A percentile compares a stretch with the other conserved stretches of the same genome.
Evolutionary conservation across 495 filamentous ascomycete genomes (phyloP).

Genomic region (Podospora sp.): DNA sequence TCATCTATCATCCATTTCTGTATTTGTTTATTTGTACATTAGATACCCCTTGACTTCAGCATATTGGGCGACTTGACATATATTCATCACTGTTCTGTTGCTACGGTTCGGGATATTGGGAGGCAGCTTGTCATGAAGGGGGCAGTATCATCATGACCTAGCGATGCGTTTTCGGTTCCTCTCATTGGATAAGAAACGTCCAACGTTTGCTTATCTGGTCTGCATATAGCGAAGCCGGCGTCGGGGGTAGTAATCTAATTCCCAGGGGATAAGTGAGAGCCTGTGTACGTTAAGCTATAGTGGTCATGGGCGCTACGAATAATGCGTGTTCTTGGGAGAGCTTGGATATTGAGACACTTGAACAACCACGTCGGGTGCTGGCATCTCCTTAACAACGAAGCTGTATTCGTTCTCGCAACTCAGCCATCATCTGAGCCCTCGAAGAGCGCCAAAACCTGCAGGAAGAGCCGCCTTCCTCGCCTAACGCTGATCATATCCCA

Average conservation of each 20-base stretch:
- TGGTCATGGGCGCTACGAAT: background rate
- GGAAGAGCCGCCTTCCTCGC: no score
- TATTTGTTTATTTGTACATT: constrained; percentile 20
- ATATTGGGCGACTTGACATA: background rate
- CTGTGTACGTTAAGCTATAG: background rate
- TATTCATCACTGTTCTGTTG: background rate
- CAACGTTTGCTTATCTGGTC: background rate
- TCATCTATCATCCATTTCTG: background rate
- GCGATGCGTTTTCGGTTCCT: background rate
- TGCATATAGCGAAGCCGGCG: background rate
- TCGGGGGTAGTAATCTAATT: background rate
- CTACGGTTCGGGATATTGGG: background rate
- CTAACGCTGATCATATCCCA: background rate
- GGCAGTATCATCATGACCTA: background rate
- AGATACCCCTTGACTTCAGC: constrained; percentile 20
- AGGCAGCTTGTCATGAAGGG: background rate
- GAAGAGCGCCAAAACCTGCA: no score
- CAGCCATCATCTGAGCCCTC: no score
- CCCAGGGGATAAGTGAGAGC: background rate
- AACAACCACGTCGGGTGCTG: no score
- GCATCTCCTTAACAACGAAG: no score
- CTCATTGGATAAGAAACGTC: background rate
- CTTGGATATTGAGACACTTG: no score
- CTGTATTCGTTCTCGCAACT: no score
- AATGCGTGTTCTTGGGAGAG: background rate